phyloP scores from a whole-genome alignment of 148 eudicot genomes.

The Mesembryanthemum crystallinum region DNA sequence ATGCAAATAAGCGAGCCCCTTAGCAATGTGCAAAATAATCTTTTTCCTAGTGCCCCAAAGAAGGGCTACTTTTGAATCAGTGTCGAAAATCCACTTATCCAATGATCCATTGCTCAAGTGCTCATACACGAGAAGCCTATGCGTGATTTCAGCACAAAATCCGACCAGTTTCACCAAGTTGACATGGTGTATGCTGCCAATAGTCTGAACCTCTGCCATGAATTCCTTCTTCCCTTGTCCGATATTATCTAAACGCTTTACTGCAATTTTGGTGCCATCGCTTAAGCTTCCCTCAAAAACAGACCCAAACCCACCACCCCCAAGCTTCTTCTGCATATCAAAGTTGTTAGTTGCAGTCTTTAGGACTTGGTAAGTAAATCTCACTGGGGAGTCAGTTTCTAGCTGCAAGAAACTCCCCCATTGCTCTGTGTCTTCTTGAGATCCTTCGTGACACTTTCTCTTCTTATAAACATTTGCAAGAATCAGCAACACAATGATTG shows the following conservation, averaged over 20 bases:
- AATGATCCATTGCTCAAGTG: slow-evolving; percentile 23
- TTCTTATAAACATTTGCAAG: neutral
- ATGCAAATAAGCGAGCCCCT: slow-evolving; percentile 20
- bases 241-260: slow-evolving; percentile 14
- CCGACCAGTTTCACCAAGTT: slow-evolving; percentile 25
- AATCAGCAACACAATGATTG: neutral
- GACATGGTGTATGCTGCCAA: slow-evolving; percentile 17
- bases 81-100: slow-evolving; percentile 19
- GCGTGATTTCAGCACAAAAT: slow-evolving; percentile 5
- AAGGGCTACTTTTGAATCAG: neutral
- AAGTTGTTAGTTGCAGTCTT: slow-evolving; percentile 10
- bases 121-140: slow-evolving; percentile 22
- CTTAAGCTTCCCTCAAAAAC: slow-evolving; percentile 13
- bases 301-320: slow-evolving; percentile 18
- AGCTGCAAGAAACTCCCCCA: neutral
- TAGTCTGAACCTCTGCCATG: slow-evolving; percentile 11
- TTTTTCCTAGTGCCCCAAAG: slow-evolving; percentile 12
- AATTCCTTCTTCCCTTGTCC: slow-evolving; percentile 23
- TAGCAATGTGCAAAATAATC: slow-evolving; percentile 21
- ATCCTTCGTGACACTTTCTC: neutral
- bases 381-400: neutral
- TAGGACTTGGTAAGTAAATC: slow-evolving; percentile 8
- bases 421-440: neutral
- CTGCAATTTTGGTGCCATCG: slow-evolving; percentile 11
- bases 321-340: slow-evolving; percentile 3